Evolutionary conservation across 352 stramenopile genomes (phyloP), one percentile per base, ranked within the genome.

Genomic region (Pythium phragmitis): DNA sequence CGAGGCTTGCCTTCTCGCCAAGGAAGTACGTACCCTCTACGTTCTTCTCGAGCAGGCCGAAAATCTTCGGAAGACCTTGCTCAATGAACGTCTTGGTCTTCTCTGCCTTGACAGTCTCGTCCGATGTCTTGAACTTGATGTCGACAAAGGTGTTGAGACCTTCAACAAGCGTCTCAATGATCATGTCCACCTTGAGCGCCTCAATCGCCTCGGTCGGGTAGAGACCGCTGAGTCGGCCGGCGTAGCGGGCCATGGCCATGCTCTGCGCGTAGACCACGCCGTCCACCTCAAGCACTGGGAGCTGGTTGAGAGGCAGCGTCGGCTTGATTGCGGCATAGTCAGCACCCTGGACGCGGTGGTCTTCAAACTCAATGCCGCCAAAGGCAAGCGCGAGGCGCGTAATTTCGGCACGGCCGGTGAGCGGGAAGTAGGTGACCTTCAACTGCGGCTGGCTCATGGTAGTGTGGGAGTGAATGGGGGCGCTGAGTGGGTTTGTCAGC

Each of bases 201-300:
- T 83, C 57, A 2, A 76, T 23, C 6, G 72, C 53, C 36, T 85
- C 76, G 2, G 67, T 30, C 14, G 79, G 77, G 70, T 85, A 88
- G 8, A 88, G 54, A 21, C 76, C 74, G 21, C 30, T 48, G 13
- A 88, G 49, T 34, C 69, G 79, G 26, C 77, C 77, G 7, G 79
- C 79, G 56, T 88, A 92, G 12, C 74, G 70, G 11, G 69, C 71
- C 57, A 88, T 85, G 17, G 77, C 74, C 60, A 87, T 84, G 41
- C 73, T 88, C 57, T 89, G 80, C 17, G 76, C 52, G 34, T 77
- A 85, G 11, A 52, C 65, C 3, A 72, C 63, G 5, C 76, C 78
- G 45, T 87, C 69, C 5, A 91, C 74, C 49, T 81, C 72, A 16
- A 92, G 47, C 8, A 78, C 50, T 1, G 80, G 79, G 14, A 87